A percentile compares a stretch with the other conserved stretches of the same genome.
These are phyloP conservation scores for Pistacia atlantica DNA, from an alignment of 345 rosid genomes.

Conservation along the genomic window DNA sequence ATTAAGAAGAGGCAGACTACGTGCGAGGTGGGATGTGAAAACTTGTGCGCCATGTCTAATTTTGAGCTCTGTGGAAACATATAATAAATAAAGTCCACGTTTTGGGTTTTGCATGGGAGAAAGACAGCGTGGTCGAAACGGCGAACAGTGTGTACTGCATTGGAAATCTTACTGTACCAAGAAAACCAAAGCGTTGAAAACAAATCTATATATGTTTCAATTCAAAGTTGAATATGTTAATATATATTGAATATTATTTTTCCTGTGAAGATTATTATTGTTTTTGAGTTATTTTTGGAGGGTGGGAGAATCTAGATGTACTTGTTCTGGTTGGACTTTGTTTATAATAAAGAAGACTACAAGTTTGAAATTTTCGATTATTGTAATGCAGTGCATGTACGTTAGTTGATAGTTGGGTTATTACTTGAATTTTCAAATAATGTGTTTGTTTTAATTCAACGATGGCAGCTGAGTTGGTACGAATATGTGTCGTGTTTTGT, in stretches of 20 bases:
- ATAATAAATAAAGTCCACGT: constrained; percentile 24
- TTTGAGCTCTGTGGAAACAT: constrained; percentile 22
- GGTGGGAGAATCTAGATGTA: constrained; percentile 22
- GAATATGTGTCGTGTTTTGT: constrained; percentile 45
- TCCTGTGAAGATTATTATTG: background rate
- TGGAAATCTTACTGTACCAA: constrained; percentile 30
- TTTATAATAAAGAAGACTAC: constrained; percentile 7
- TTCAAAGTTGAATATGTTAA: constrained; percentile 8
- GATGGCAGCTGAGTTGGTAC: constrained; percentile 32
- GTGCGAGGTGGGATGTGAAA: constrained; percentile 70
- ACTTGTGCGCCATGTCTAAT: constrained; percentile 41
- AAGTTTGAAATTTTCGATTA: constrained; percentile 32
- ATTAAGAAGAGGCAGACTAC: constrained; percentile 32
- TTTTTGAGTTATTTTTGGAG: background rate
- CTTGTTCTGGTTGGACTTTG: constrained; percentile 24
- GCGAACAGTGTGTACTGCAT: constrained; percentile 48
- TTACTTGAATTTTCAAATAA: background rate
- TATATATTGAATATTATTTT: background rate
- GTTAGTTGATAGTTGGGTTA: background rate
- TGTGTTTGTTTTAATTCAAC: constrained; percentile 31
- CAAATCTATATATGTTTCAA: constrained; percentile 2
- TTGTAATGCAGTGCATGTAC: constrained; percentile 27
- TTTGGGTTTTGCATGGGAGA: constrained; percentile 33
- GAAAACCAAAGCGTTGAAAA: constrained; percentile 34
- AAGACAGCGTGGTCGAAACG: constrained; percentile 88